Conservation (phyloP, 345 rosid species). For the Salix arbutifolia region DNA sequence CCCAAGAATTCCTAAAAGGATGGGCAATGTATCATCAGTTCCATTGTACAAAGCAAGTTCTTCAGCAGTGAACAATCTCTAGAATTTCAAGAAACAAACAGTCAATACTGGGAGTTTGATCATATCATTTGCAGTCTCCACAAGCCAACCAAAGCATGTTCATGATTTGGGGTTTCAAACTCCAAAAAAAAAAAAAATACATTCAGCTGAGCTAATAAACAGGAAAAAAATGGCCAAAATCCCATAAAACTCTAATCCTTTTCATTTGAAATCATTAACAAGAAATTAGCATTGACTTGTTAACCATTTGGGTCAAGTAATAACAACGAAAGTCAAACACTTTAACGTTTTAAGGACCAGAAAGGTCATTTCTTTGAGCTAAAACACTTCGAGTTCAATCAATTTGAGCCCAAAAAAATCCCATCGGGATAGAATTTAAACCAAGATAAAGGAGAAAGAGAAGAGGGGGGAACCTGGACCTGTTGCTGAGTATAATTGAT, state of each 20-base stretch:
- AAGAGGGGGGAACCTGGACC: conserved; percentile 19
- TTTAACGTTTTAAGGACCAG: not conserved
- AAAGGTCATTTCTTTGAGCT: not conserved
- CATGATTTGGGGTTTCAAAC: not conserved
- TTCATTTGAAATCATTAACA: not conserved
- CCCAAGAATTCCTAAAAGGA: conserved; percentile 88
- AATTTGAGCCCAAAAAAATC: not conserved
- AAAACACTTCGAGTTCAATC: not conserved
- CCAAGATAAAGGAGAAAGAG: not conserved
- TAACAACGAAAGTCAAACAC: too few species aligned
- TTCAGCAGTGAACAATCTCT: conserved; percentile 67
- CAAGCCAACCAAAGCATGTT: too few species aligned
- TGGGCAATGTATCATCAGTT: conserved; percentile 64
- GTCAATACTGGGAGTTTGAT: not conserved
- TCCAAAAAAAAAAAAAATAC: not conserved
- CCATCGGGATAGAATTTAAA: not conserved
- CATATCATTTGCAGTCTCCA: not conserved
- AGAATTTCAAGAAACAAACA: not conserved
- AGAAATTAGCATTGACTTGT: not conserved
- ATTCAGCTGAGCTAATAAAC: not conserved
- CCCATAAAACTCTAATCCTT: not conserved
- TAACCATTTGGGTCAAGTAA: too few species aligned
- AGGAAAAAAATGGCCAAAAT: not conserved
- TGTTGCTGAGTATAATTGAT: conserved; percentile 16
- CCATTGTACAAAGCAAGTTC: conserved; percentile 75